phyloP scores from a whole-genome alignment of 495 filamentous ascomycete genomes.

The Penicilliopsis zonata region DNA sequence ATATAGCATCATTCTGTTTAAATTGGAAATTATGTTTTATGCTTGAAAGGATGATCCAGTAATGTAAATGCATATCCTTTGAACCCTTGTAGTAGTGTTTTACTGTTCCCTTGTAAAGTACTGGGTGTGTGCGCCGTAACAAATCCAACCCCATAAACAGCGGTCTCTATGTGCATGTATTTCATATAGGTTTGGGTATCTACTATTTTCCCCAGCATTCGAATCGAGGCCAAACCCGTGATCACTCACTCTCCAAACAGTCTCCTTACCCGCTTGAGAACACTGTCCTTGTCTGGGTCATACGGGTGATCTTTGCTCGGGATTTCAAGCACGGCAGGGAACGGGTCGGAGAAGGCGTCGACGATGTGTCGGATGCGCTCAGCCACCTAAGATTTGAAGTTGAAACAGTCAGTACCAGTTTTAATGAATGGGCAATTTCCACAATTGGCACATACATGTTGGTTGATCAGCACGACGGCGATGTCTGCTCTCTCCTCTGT shows the following conservation, averaged over 20 bases:
- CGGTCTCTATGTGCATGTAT: no score
- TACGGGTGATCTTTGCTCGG: slow-evolving; percentile 99
- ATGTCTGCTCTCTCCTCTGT: slow-evolving; percentile 88
- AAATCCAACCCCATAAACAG: no score
- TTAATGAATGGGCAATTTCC: background rate
- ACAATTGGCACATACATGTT: slow-evolving; percentile 57
- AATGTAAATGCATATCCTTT: no score
- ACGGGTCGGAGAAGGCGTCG: slow-evolving; percentile 41
- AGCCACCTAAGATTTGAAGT: no score
- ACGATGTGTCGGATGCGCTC: slow-evolving; percentile 78
- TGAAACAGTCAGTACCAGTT: background rate
- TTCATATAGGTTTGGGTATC: background rate
- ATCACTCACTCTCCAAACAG: slow-evolving; percentile 91
- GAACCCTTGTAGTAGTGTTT: no score
- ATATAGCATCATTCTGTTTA: no score
- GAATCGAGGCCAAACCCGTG: background rate
- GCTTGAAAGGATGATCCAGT: no score
- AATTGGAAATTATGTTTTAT: no score
- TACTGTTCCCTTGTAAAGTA: no score
- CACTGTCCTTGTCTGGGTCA: slow-evolving; percentile 98
- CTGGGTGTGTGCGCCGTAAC: no score
- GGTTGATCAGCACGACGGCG: slow-evolving; percentile 91
- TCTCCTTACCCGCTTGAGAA: slow-evolving; percentile 78
- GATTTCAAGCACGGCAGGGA: slow-evolving; percentile 68
- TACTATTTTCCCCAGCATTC: background rate